These are phyloP conservation scores for Chamaenerion angustifolium DNA, from an alignment of 345 rosid genomes.

Conservation along the genomic window DNA sequence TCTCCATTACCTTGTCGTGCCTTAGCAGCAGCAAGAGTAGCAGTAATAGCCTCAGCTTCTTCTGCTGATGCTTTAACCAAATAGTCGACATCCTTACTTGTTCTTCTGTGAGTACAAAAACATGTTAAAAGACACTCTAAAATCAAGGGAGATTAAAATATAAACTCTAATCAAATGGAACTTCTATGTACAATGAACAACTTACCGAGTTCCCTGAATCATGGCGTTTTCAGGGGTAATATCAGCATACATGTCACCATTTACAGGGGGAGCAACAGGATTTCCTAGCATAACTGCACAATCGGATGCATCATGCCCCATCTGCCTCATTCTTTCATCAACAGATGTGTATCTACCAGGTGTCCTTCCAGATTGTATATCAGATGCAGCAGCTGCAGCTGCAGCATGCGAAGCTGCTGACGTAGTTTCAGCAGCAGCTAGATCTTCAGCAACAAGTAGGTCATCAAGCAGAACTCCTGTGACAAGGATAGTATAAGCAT, in stretches of 20 bases:
- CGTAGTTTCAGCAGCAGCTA: conserved; percentile 88
- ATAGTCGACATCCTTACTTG: conserved; percentile 83
- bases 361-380: conserved; percentile 33
- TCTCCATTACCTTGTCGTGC: conserved; percentile 89
- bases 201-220: conserved; percentile 68
- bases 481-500: not conserved
- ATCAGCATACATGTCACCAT: conserved; percentile 89
- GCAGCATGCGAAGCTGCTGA: conserved; percentile 88
- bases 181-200: not conserved
- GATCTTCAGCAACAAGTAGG: conserved; percentile 91
- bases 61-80: conserved; percentile 97
- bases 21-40: conserved; percentile 95
- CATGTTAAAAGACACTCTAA: conserved; percentile 5
- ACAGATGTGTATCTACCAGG: conserved; percentile 55
- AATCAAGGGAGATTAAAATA: conserved; percentile 6
- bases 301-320: conserved; percentile 50
- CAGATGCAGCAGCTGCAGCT: conserved; percentile 69
- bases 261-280: conserved; percentile 90
- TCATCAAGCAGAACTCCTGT: conserved; percentile 95
- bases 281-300: conserved; percentile 73
- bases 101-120: conserved; percentile 44
- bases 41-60: conserved; percentile 97
- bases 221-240: conserved; percentile 88
- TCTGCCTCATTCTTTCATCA: conserved; percentile 62
- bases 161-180: too few relatives aligned